These are phyloP conservation scores for Shiraia bambusicola DNA, from an alignment of 2,329 filamentous ascomycete species.

Conservation along the genomic window DNA sequence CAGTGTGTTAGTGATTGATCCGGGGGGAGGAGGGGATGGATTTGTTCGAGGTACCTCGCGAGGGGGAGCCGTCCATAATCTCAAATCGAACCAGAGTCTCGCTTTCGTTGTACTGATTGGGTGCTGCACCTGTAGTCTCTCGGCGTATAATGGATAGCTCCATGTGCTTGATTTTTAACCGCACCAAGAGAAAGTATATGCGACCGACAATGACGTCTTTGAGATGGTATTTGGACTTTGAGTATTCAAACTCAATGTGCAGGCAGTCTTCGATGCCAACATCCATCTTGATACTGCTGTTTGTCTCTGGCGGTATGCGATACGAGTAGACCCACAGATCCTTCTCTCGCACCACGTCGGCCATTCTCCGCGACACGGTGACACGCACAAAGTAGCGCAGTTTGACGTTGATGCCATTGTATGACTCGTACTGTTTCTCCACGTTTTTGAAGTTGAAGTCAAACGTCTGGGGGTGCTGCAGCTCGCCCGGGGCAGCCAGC, in stretches of 20 bases:
- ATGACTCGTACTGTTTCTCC: conserved; percentile 99
- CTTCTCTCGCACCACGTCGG: conserved; percentile 97
- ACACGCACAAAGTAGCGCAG: conserved; percentile 97
- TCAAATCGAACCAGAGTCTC: conserved; percentile 97
- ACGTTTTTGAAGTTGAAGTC: conserved; percentile 99
- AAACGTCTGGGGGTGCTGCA: conserved; percentile 97
- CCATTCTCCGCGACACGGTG: conserved; percentile 94
- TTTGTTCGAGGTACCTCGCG: conserved; percentile 64
- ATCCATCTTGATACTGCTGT: conserved; percentile 99
- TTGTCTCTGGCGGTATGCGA: conserved; percentile 95
- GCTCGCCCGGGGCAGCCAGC: conserved; percentile 91
- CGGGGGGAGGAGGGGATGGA: neutral
- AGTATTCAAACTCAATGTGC: conserved; percentile 99
- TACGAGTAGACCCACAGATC: conserved; percentile 99
- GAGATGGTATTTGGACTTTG: conserved; percentile 97
- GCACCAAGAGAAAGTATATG: conserved; percentile 96
- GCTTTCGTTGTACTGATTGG: conserved; percentile 99
- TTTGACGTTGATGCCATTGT: conserved; percentile 99
- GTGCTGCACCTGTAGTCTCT: conserved; percentile 93
- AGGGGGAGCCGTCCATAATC: conserved; percentile 99
- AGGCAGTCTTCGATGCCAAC: conserved; percentile 98
- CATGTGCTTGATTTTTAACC: conserved; percentile 99
- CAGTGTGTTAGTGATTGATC: conserved; percentile 29
- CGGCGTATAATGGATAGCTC: conserved; percentile 95
- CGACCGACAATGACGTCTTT: conserved; percentile 98